Evolutionary conservation across 148 eudicot species (phyloP).

Genomic region (Beta vulgaris): DNA sequence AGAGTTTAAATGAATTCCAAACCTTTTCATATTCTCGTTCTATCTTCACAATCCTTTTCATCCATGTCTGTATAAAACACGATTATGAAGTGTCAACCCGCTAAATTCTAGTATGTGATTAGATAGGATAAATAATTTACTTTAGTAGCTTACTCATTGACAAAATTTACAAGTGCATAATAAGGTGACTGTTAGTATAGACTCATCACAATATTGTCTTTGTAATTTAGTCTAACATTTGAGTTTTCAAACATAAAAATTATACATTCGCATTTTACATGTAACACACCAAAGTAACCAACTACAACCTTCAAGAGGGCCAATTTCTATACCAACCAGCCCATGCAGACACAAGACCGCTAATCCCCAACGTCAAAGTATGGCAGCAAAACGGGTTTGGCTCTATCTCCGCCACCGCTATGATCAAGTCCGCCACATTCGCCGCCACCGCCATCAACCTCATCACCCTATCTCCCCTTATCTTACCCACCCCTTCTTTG

Average conservation of each 20-base stretch:
- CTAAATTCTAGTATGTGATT: no score
- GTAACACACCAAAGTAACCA: background rate
- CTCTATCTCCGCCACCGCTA: slow-evolving; percentile 81
- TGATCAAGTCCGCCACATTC: slow-evolving; percentile 81
- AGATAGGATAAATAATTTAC: no score
- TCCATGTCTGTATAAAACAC: no score
- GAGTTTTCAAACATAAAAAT: background rate
- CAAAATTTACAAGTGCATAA: background rate
- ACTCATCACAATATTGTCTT: background rate
- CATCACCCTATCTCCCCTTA: slow-evolving; percentile 82
- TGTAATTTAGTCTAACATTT: background rate
- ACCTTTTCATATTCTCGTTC: no score
- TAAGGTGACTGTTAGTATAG: background rate
- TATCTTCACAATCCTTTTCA: no score
- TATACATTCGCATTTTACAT: background rate
- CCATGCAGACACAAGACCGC: slow-evolving; percentile 98
- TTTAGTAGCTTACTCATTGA: no score
- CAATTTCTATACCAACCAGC: slow-evolving; percentile 99
- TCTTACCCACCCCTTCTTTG: slow-evolving; percentile 33
- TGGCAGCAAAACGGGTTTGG: slow-evolving; percentile 90
- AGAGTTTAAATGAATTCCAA: no score
- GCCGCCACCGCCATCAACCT: slow-evolving; percentile 92
- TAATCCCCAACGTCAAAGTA: slow-evolving; percentile 72
- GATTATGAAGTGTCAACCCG: no score
- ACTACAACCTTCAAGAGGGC: slow-evolving; percentile 47